These are phyloP conservation scores for Whalleya microplaca DNA, from an alignment of 2,329 filamentous ascomycete species.

Conservation along the genomic window DNA sequence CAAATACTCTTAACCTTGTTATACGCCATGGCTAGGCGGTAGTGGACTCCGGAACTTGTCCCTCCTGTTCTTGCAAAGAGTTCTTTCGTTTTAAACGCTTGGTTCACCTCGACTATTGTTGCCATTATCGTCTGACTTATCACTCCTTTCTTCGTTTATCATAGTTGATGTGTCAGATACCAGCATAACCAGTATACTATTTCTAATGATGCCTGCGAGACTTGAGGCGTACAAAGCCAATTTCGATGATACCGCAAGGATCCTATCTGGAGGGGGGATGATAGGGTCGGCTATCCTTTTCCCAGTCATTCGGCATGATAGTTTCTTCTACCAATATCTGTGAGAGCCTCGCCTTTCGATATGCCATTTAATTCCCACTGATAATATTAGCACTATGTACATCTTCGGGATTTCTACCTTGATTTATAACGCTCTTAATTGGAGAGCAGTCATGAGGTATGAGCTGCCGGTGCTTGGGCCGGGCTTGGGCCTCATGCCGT, in stretches of 20 bases:
- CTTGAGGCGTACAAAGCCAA: neutral
- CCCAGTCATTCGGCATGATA: constrained; percentile 15
- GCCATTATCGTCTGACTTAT: neutral
- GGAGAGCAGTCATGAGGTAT: constrained; percentile 20
- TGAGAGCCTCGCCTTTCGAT: constrained; percentile 13
- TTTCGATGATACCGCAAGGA: neutral
- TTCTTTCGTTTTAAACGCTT: neutral
- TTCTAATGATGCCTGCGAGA: neutral
- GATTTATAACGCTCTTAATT: constrained; percentile 17
- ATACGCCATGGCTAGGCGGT: neutral
- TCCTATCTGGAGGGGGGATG: constrained; percentile 28
- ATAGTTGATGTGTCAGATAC: neutral
- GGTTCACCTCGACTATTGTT: neutral
- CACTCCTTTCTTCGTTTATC: neutral
- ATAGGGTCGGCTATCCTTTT: constrained; percentile 25
- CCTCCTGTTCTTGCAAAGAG: neutral
- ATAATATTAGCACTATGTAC: constrained; percentile 18
- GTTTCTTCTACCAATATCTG: constrained; percentile 22
- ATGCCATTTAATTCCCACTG: constrained; percentile 7
- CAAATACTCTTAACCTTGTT: neutral
- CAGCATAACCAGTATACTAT: neutral
- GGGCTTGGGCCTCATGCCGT: neutral
- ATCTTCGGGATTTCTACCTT: constrained; percentile 22
- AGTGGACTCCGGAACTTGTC: neutral
- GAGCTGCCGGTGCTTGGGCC: too few species aligned